Evolutionary conservation across 306 rosid species (phyloP).

Genomic region (Morella rubra): DNA sequence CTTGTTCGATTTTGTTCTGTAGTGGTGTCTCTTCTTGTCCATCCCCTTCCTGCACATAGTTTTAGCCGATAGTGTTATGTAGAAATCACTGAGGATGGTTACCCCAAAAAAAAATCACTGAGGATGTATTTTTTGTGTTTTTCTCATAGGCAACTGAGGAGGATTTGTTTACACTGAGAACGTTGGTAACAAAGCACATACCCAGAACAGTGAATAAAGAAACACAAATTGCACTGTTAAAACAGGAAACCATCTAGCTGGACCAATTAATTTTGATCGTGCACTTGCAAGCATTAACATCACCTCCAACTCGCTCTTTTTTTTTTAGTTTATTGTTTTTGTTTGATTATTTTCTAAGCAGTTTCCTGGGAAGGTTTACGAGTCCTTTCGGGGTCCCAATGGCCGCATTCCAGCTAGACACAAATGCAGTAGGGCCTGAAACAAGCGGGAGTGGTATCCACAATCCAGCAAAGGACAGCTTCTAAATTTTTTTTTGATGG

Average conservation of each 20-base stretch:
- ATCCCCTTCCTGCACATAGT: not conserved
- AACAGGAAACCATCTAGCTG: not conserved
- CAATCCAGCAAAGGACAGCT: no score
- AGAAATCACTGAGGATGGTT: not conserved
- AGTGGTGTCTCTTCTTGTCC: not conserved
- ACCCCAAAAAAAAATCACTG: no score
- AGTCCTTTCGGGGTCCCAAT: no score
- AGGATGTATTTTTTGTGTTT: not conserved
- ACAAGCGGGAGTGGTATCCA: no score
- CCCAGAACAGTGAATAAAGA: not conserved
- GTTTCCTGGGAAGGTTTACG: no score
- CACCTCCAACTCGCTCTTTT: no score
- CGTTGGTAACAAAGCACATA: not conserved
- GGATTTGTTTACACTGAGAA: not conserved
- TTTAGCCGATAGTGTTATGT: not conserved
- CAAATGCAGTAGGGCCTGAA: no score
- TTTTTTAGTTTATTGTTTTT: not conserved
- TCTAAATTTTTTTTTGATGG: no score
- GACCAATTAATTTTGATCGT: not conserved
- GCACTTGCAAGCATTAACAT: not conserved
- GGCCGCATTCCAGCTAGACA: no score
- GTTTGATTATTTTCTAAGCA: no score
- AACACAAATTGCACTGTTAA: not conserved
- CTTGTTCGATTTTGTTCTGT: conserved; percentile 3
- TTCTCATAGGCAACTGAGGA: not conserved